Conservation (phyloP, 345 rosid genomes). For the Citrus glauca region DNA sequence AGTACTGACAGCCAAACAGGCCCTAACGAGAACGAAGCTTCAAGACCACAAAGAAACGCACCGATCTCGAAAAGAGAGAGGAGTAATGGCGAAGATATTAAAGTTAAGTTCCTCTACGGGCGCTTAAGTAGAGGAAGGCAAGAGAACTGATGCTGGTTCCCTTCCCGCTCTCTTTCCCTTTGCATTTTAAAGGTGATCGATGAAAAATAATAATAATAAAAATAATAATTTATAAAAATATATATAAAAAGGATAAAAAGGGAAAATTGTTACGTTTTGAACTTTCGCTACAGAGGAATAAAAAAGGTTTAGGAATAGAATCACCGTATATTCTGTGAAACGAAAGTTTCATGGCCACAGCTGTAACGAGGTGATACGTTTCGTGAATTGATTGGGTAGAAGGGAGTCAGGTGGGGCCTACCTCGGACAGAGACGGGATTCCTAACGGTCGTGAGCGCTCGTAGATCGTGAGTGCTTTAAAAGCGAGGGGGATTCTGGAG, state of each 20-base stretch:
- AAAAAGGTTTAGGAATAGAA: background rate
- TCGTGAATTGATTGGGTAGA: slow-evolving; percentile 1
- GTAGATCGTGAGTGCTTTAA: background rate
- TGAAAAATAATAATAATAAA: background rate
- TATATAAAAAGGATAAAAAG: background rate
- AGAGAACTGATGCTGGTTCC: slow-evolving; percentile 15
- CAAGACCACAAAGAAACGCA: slow-evolving; percentile 10
- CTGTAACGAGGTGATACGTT: slow-evolving; percentile 11
- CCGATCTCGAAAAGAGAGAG: slow-evolving; percentile 34
- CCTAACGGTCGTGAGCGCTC: slow-evolving; percentile 40
- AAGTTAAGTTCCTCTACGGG: background rate
- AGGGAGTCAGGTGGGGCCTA: slow-evolving; percentile 2
- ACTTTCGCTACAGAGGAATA: background rate
- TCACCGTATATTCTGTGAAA: slow-evolving; percentile 18
- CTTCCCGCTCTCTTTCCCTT: slow-evolving; percentile 44
- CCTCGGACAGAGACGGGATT: slow-evolving; percentile 25
- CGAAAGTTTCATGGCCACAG: slow-evolving; percentile 21
- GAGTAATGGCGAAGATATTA: background rate
- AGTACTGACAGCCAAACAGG: slow-evolving; percentile 6
- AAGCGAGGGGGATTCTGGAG: background rate
- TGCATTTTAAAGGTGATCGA: slow-evolving; percentile 23
- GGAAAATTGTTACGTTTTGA: slow-evolving; percentile 10
- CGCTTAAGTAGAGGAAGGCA: slow-evolving; percentile 25
- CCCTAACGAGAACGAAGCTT: background rate
- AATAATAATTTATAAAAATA: background rate